These are phyloP conservation scores for Leptographium lundbergii DNA, from an alignment of 2,329 filamentous ascomycete genomes.

Conservation along the genomic window DNA sequence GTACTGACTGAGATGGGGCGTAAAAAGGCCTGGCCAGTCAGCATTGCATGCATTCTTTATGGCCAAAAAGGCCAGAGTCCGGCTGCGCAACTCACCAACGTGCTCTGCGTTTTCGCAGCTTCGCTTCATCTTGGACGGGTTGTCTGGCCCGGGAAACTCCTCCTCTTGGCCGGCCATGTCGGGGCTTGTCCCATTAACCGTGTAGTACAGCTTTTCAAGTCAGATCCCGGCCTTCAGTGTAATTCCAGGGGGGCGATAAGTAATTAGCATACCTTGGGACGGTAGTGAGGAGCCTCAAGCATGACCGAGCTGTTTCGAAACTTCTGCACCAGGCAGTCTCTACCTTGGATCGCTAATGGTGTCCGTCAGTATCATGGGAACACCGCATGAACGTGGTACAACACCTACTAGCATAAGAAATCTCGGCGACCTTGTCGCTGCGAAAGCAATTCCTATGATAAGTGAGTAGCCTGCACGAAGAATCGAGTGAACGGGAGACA, in stretches of 20 bases:
- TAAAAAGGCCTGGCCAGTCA: constrained; percentile 53
- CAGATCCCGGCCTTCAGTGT: constrained; percentile 6
- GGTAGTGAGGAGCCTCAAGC: constrained; percentile 68
- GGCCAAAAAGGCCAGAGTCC: too few species aligned
- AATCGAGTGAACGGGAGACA: constrained; percentile 6
- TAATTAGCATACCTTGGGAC: constrained; percentile 54
- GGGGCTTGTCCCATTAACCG: constrained; percentile 32
- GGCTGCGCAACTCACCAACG: constrained; percentile 45
- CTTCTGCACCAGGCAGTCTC: constrained; percentile 82
- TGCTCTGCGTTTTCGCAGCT: constrained; percentile 79
- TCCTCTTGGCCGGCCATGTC: constrained; percentile 58
- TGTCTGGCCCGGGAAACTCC: constrained; percentile 66
- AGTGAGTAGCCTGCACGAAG: not conserved
- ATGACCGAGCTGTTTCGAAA: constrained; percentile 96
- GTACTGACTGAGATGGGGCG: constrained; percentile 62
- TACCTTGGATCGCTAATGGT: constrained; percentile 68
- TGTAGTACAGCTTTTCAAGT: constrained; percentile 35
- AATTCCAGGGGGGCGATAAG: not conserved
- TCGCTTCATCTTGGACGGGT: constrained; percentile 74
- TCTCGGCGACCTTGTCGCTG: constrained; percentile 73
- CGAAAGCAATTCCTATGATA: constrained; percentile 60
- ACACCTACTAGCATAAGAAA: constrained; percentile 82
- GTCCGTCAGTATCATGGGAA: not conserved
- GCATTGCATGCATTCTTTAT: not conserved
- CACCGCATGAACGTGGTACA: too few species aligned